These are phyloP conservation scores for Tolypocladium nubicola DNA, from an alignment of 2,329 filamentous ascomycete genomes.

Conservation along the genomic window DNA sequence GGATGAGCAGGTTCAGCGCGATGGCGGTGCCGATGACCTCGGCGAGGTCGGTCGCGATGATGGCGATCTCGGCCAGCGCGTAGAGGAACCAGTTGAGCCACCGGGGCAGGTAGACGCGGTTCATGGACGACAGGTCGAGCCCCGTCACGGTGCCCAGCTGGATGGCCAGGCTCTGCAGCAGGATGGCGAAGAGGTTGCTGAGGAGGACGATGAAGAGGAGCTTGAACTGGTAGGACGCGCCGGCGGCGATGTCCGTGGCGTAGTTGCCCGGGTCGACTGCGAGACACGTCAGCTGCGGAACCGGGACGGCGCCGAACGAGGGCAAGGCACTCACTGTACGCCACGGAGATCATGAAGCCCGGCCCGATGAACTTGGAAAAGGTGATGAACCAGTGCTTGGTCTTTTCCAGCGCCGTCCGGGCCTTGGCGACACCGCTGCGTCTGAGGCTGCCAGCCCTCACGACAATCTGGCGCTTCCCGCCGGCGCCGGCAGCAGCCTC, in stretches of 20 bases:
- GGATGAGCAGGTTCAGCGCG: conserved; percentile 54
- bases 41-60: conserved; percentile 62
- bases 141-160: conserved; percentile 61
- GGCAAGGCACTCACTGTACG: conserved; percentile 35
- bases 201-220: conserved; percentile 59
- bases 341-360: conserved; percentile 53
- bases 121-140: conserved; percentile 55
- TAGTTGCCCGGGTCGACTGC: conserved; percentile 56
- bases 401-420: conserved; percentile 5
- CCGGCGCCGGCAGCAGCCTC: neutral
- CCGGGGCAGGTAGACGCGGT: conserved; percentile 51
- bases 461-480: neutral
- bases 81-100: conserved; percentile 57
- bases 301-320: neutral
- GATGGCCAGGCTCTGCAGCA: conserved; percentile 57
- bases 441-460: neutral
- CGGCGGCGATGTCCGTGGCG: conserved; percentile 58
- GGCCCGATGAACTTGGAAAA: conserved; percentile 47
- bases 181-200: conserved; percentile 61
- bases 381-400: conserved; percentile 9
- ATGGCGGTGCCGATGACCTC: conserved; percentile 65
- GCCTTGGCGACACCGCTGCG: neutral
- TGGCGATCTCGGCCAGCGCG: conserved; percentile 52
- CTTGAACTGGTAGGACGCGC: conserved; percentile 52
- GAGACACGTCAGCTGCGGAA: neutral